phyloP scores from a whole-genome alignment of 2,329 filamentous ascomycete genomes.

The Penicillium expansum region DNA sequence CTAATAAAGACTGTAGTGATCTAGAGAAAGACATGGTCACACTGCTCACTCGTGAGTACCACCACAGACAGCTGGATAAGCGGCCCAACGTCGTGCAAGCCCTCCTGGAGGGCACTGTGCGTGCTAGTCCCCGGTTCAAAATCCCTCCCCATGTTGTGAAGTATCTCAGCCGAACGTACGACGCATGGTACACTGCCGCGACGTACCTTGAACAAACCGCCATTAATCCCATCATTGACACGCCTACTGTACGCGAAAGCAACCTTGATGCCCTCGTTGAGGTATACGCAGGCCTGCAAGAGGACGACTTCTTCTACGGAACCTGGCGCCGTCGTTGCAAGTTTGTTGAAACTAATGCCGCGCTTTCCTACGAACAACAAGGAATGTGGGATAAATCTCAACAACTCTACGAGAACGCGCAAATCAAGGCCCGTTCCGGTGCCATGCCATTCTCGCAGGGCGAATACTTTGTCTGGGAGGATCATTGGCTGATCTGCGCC shows the following conservation, averaged over 20 bases:
- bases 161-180: constrained; percentile 88
- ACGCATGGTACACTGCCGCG: constrained; percentile 94
- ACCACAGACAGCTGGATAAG: constrained; percentile 89
- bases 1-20: constrained; percentile 83
- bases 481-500: constrained; percentile 96
- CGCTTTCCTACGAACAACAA: constrained; percentile 95
- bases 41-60: constrained; percentile 90
- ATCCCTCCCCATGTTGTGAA: constrained; percentile 95
- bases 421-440: constrained; percentile 93
- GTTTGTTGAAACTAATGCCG: constrained; percentile 96
- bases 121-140: constrained; percentile 81
- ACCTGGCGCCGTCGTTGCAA: constrained; percentile 94
- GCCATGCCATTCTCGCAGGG: constrained; percentile 94
- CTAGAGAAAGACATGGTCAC: constrained; percentile 88
- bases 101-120: constrained; percentile 80
- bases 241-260: constrained; percentile 80
- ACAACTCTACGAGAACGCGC: constrained; percentile 91
- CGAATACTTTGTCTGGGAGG: constrained; percentile 99
- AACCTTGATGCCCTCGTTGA: constrained; percentile 95
- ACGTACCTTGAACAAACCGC: constrained; percentile 87
- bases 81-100: constrained; percentile 94
- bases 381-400: constrained; percentile 99
- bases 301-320: constrained; percentile 96
- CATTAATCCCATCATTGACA: constrained; percentile 80
- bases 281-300: constrained; percentile 82